Evolutionary conservation across 1,284 basidiomycete species (phyloP).

Genomic region (Sanghuangporus baumii): DNA sequence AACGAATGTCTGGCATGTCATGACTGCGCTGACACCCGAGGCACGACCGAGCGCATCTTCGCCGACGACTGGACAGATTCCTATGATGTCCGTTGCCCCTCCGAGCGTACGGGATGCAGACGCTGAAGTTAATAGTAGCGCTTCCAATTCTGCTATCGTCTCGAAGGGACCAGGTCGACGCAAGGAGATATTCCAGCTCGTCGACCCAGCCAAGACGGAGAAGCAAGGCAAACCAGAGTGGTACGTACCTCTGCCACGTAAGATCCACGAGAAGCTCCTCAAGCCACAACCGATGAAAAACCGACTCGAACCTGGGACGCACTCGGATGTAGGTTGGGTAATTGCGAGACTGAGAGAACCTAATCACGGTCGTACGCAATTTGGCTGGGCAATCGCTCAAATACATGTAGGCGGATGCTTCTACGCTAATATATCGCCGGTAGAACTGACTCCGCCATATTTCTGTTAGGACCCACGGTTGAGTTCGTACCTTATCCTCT

Average conservation of each 20-base stretch:
- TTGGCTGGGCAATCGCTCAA: slow-evolving; percentile 10
- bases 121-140: neutral
- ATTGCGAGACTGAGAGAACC: slow-evolving; percentile 10
- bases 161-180: neutral
- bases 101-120: neutral
- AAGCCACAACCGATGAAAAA: neutral
- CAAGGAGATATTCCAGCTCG: slow-evolving; percentile 4
- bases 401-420: neutral
- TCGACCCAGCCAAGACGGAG: neutral
- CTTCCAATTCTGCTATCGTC: neutral
- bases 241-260: neutral
- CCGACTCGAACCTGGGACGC: neutral
- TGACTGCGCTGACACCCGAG: neutral
- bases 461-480: slow-evolving; percentile 3
- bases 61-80: no score
- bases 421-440: neutral
- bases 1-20: slow-evolving; percentile 4
- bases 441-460: neutral
- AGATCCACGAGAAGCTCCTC: neutral
- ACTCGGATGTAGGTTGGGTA: slow-evolving; percentile 14
- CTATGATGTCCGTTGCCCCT: neutral
- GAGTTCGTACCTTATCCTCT: slow-evolving; percentile 8
- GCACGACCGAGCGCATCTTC: neutral
- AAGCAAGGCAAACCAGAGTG: neutral
- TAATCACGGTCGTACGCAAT: neutral